phyloP scores from a whole-genome alignment of 2,329 filamentous ascomycete species.

The Aspergillus neoniger region DNA sequence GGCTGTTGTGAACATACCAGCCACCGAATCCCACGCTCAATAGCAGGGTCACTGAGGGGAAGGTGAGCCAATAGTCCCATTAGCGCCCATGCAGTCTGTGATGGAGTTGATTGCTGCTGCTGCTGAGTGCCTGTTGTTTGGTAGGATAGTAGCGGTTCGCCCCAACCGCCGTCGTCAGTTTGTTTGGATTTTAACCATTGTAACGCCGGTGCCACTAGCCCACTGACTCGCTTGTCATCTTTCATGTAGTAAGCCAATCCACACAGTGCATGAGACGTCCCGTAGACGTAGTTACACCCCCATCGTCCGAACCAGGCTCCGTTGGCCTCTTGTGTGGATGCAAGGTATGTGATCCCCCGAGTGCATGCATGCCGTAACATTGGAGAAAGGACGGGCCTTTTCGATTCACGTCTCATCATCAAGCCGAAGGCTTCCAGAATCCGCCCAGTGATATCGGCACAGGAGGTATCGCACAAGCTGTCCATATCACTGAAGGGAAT shows the following conservation, averaged over 20 bases:
- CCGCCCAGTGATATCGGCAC: conserved; percentile 38
- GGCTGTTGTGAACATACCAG: conserved; percentile 14
- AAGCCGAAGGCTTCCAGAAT: conserved; percentile 35
- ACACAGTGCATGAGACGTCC: conserved; percentile 35
- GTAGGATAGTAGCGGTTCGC: conserved; percentile 30
- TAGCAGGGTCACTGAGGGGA: conserved; percentile 9
- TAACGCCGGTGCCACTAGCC: conserved; percentile 7
- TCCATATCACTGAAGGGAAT: conserved; percentile 43
- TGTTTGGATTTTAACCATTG: conserved; percentile 30
- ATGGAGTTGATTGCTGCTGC: conserved; percentile 27
- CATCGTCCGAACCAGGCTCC: conserved; percentile 39
- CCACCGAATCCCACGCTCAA: conserved; percentile 21
- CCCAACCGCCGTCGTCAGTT: conserved; percentile 37
- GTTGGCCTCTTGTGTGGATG: conserved; percentile 24
- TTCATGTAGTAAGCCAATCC: conserved; percentile 28
- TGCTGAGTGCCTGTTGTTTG: conserved; percentile 13
- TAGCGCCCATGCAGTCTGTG: conserved; percentile 38
- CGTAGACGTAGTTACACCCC: conserved; percentile 39
- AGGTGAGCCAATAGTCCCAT: conserved; percentile 29
- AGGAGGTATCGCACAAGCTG: conserved; percentile 36
- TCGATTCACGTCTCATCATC: conserved; percentile 14
- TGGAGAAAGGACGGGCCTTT: neutral
- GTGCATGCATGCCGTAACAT: conserved; percentile 11
- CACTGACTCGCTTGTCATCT: neutral
- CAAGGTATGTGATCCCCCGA: conserved; percentile 29